Evolutionary conservation across 768 basidiomycete species (phyloP), one percentile per base, ranked within the genome.

Genomic region (Flagelloscypha sp.): DNA sequence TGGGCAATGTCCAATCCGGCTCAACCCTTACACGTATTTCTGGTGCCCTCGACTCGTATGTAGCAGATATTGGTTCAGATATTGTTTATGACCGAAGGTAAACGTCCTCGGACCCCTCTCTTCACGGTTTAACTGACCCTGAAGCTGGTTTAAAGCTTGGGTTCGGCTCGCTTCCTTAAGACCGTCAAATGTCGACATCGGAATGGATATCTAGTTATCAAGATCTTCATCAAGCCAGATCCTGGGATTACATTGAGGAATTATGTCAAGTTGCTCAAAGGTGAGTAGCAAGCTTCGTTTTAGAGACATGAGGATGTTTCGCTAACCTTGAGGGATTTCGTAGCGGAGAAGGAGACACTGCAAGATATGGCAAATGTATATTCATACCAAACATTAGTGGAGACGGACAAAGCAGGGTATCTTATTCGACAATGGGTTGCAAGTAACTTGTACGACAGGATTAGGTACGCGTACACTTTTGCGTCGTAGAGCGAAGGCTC

Each of bases 361-460:
- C 57, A 66, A 3, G 92, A 93, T 54, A 78, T 95, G 24, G 70
- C 84, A 2, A 95, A 97, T 56, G 72, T 93, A 7, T 86, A 92
- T 57, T 79, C 76, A 41, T 93, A 92, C 53, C 88, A 93, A 45
- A 67, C 77, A 0, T 88, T 93, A 38, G 74, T 89, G 4, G 95
- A 98, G 60, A 95, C 92, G 0, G 95, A 97, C 48, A 87, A 85
- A 53, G 95, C 93, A 6, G 95, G 90, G 1, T 98, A 93, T 58
- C 74, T 97, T 20, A 76, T 98, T 36, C 70, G 94, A 15, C 94
- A 98, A 56, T 99, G 89, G 88, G 66, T 89, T 15, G 84, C 88
- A 5, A 92, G 85, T 49, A 97, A 84, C 50, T 65, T 98, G 12
- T 99, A 98, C 55, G 95, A 98, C 56, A 78, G 94, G 36, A 97